Base-by-base conservation (phyloP, 768 basidiomycete genomes). In the Boletus rufocinnamomeus region DNA sequence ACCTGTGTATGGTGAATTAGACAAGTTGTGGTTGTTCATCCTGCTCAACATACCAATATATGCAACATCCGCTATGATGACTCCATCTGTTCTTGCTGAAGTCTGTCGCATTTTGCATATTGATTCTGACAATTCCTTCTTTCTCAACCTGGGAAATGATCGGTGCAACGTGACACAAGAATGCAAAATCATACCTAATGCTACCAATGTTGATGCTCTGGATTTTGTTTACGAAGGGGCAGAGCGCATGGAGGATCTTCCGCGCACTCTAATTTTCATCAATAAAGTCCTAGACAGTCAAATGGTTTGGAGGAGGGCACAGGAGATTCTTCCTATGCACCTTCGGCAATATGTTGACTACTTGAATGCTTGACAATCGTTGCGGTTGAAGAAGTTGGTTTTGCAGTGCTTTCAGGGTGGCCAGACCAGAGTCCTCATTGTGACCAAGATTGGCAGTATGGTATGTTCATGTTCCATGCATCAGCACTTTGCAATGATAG, bases 11-110 rank as follows among this genome's bases (percentile, higher is more conserved):
- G 3, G 28, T 16, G 21, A 43, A 21, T 30, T 52, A 14, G 50
- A 41, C 30, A 43, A 52, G 3, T 11, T 52, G 13, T 2, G 3
- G 25, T 28, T n/a, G 4, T 41, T 52, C 1, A 2, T 52, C 10
- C 51, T 38, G 21, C 23, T 41, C 2, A 3, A 52, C 13, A 28
- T 52, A 52, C 50, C 50, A 25, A 17, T 51, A n/a, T 38, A 51
- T 51, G 50, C 8, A 10, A 50, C 25, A 5, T 50, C 37, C 4
- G 37, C 50, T 16, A 50, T 17, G 7, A 50, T 38, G 50, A 27
- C 4, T 25, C 50, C 50, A 14, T 16, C 8, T 1, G 37, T 50
- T 4, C 25, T 50, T 4, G 3, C 4, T 17, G 50, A 50, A 38
- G 25, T 50, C 10, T 2, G 16, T 17, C 17, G 6, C 8, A 16